phyloP scores from a whole-genome alignment of 2,329 filamentous ascomycete genomes.

The Polychaeton citri region DNA sequence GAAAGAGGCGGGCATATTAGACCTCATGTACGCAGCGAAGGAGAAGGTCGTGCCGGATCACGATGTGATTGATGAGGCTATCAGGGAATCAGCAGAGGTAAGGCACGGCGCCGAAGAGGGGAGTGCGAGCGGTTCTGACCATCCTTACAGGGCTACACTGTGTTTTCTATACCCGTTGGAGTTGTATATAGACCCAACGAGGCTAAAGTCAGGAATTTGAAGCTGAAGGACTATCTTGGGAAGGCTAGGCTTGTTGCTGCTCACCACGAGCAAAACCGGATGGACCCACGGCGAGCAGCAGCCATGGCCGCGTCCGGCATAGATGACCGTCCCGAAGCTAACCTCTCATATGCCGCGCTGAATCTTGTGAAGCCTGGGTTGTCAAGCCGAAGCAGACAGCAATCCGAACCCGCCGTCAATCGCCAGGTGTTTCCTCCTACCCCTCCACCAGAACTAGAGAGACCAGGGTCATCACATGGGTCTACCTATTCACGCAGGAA shows the following conservation, averaged over 20 bases:
- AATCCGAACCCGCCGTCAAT: conserved; percentile 67
- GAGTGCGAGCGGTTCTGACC: no score
- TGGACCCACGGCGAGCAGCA: conserved; percentile 17
- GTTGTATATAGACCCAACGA: conserved; percentile 92
- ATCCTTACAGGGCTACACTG: conserved; percentile 97
- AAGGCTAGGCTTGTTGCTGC: conserved; percentile 90
- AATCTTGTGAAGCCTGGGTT: conserved; percentile 85
- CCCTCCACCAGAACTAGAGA: conserved; percentile 81
- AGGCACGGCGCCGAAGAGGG: no score
- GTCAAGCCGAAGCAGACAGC: conserved; percentile 60
- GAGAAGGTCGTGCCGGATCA: conserved; percentile 95
- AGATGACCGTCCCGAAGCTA: conserved; percentile 72
- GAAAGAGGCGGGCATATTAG: conserved; percentile 78
- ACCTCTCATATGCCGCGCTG: conserved; percentile 80
- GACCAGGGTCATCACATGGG: conserved; percentile 12
- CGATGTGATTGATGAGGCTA: conserved; percentile 95
- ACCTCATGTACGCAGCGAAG: conserved; percentile 79
- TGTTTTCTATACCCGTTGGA: conserved; percentile 95
- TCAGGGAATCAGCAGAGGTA: conserved; percentile 84
- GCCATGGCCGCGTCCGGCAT: conserved; percentile 36
- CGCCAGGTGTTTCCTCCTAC: conserved; percentile 91
- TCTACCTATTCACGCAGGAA: conserved; percentile 9
- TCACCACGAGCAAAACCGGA: conserved; percentile 14
- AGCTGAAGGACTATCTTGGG: conserved; percentile 93
- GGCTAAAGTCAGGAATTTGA: conserved; percentile 94